These are phyloP conservation scores for Schoenoplectus tabernaemontani DNA, from an alignment of 202 grass and related monocot genomes.

Conservation along the genomic window DNA sequence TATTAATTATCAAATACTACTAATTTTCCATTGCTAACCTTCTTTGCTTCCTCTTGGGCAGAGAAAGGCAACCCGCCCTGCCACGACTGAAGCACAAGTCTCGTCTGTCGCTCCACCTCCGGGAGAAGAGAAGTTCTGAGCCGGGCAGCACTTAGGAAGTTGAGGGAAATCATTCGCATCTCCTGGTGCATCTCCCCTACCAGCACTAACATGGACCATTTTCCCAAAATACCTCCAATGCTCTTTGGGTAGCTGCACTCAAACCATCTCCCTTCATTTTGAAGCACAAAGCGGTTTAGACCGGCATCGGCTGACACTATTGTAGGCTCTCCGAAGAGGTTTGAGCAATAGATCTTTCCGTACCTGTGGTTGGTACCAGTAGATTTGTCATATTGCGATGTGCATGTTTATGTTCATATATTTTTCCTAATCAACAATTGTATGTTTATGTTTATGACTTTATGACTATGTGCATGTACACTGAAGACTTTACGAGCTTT, in stretches of 20 bases:
- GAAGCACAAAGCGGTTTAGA: constrained; percentile 83
- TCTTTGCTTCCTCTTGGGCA: constrained; percentile 89
- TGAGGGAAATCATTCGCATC: constrained; percentile 88
- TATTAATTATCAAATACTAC: neutral
- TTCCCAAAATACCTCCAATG: constrained; percentile 89
- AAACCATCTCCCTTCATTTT: constrained; percentile 85
- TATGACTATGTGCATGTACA: neutral
- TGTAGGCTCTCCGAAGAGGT: constrained; percentile 83
- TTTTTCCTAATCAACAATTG: too few species aligned
- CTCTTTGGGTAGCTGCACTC: constrained; percentile 98
- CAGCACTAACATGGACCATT: constrained; percentile 96
- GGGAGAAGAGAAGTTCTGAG: constrained; percentile 73
- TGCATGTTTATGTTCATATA: constrained; percentile 4
- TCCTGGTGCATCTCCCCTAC: constrained; percentile 73
- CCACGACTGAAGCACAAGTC: constrained; percentile 61
- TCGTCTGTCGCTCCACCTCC: constrained; percentile 79
- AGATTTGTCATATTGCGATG: neutral
- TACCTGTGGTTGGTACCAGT: constrained; percentile 40
- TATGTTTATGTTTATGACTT: too few species aligned
- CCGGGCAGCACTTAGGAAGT: constrained; percentile 86
- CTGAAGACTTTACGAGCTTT: neutral
- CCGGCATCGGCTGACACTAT: constrained; percentile 86
- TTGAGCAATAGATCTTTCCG: constrained; percentile 87
- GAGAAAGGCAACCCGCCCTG: constrained; percentile 23
- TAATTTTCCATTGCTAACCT: constrained; percentile 29